Evolutionary conservation across 176 grass and related monocot genomes (phyloP).

Genomic region (Hyparrhenia diplandra): DNA sequence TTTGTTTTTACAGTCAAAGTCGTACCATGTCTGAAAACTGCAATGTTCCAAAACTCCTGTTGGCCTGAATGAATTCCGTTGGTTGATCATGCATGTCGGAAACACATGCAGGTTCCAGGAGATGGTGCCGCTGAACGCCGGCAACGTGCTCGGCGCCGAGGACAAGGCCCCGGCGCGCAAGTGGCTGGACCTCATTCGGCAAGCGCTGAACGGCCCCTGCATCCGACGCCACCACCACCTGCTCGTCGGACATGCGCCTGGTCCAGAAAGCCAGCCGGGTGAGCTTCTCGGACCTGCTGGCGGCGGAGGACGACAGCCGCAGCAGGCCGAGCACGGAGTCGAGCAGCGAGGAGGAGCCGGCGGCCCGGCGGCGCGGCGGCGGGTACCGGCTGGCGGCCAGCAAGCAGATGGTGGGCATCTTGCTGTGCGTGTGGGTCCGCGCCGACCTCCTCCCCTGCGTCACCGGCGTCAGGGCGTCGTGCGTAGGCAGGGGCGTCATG

Average conservation of each 20-base stretch:
- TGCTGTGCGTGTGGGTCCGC: conserved; percentile 85
- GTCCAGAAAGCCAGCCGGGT: not conserved
- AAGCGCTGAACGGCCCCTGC: conserved; percentile 25
- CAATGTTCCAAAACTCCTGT: too few species aligned
- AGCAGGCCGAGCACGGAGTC: conserved; percentile 2
- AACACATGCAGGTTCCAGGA: conserved; percentile 82
- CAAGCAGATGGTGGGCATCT: conserved; percentile 96
- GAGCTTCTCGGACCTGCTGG: conserved; percentile 47
- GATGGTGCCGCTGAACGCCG: conserved; percentile 77
- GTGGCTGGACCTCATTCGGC: conserved; percentile 70
- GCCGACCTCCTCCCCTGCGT: conserved; percentile 42
- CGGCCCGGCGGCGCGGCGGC: not conserved
- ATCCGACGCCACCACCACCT: not conserved
- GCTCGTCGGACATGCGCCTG: not conserved
- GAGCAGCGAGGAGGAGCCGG: conserved; percentile 54
- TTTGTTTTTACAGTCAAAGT: too few species aligned
- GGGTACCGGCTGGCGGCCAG: conserved; percentile 30
- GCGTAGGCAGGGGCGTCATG: conserved; percentile 80
- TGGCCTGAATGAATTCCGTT: too few species aligned
- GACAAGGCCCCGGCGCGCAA: conserved; percentile 53
- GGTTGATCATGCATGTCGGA: too few species aligned
- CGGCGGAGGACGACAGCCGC: not conserved
- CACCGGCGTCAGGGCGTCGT: conserved; percentile 48
- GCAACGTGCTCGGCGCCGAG: conserved; percentile 71
- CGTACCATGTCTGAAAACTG: too few species aligned